These are phyloP conservation scores for Wallemia ichthyophaga DNA, from an alignment of 1,284 basidiomycete species.

Conservation along the genomic window DNA sequence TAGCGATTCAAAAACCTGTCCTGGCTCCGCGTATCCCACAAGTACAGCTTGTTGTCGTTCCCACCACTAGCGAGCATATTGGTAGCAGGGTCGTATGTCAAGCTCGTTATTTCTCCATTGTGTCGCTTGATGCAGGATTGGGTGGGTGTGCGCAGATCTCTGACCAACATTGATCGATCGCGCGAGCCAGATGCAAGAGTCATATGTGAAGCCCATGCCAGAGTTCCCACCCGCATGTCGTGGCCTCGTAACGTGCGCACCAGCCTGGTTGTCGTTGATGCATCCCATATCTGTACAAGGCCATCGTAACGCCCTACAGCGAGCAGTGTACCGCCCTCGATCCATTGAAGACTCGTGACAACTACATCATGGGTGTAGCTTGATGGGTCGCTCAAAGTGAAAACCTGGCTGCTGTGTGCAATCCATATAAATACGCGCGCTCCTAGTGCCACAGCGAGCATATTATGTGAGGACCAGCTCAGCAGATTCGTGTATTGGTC, in stretches of 20 bases:
- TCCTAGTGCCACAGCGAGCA: conserved; percentile 74
- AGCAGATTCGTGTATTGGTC: conserved; percentile 97
- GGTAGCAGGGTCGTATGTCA: conserved; percentile 26
- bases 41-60: conserved; percentile 93
- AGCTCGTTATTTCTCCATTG: conserved; percentile 81
- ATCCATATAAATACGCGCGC: conserved; percentile 89
- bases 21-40: conserved; percentile 41
- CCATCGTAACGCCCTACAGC: conserved; percentile 77
- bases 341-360: neutral
- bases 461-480: conserved; percentile 84
- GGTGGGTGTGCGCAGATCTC: conserved; percentile 46
- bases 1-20: conserved; percentile 63
- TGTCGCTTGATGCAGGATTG: conserved; percentile 54
- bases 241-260: conserved; percentile 63
- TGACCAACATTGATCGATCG: conserved; percentile 71
- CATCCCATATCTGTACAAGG: conserved; percentile 77
- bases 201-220: conserved; percentile 67
- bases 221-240: conserved; percentile 55
- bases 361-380: no score
- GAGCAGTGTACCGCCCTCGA: conserved; percentile 50
- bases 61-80: conserved; percentile 74
- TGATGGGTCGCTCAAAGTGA: conserved; percentile 71
- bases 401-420: conserved; percentile 68
- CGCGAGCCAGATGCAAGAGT: conserved; percentile 68
- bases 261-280: conserved; percentile 32